These are phyloP conservation scores for Aspergillus texensis DNA, from an alignment of 2,329 filamentous ascomycete species.

Conservation along the genomic window DNA sequence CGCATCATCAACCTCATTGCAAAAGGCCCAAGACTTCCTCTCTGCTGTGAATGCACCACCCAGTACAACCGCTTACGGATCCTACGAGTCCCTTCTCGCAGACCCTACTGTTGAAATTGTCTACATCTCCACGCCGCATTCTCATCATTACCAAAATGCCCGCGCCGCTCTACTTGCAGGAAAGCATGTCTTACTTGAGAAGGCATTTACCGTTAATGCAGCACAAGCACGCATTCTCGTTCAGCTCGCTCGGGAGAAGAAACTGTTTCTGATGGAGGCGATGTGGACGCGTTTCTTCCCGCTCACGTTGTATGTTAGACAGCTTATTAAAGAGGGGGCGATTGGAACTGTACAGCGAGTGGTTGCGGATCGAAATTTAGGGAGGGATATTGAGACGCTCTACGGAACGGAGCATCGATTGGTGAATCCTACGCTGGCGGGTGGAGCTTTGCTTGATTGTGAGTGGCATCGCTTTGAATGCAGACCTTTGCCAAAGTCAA, in stretches of 20 bases:
- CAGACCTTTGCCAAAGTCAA: no score
- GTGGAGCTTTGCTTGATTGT: constrained; percentile 71
- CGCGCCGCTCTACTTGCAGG: constrained; percentile 74
- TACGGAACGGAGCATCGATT: constrained; percentile 54
- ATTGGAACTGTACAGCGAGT: constrained; percentile 56
- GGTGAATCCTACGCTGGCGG: constrained; percentile 73
- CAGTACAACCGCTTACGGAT: constrained; percentile 58
- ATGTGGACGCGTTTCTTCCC: constrained; percentile 85
- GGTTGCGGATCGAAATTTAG: constrained; percentile 48
- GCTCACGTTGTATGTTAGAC: constrained; percentile 70
- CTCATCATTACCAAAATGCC: constrained; percentile 81
- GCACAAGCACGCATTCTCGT: constrained; percentile 69
- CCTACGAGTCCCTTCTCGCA: constrained; percentile 73
- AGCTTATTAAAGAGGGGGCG: constrained; percentile 46
- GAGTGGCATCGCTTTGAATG: neutral
- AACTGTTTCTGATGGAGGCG: constrained; percentile 74
- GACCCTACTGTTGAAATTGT: constrained; percentile 76
- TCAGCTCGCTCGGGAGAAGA: constrained; percentile 68
- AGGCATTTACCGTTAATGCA: constrained; percentile 77
- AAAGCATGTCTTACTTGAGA: constrained; percentile 83
- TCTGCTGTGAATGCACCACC: neutral
- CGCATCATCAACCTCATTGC: constrained; percentile 5
- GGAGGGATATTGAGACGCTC: constrained; percentile 7
- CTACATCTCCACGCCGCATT: constrained; percentile 82
- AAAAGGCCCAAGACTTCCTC: constrained; percentile 5